Evolutionary conservation across 1,139 yeast genomes (phyloP), one percentile per base, ranked within the genome.

Genomic region (Magnusiomyces tetraspermus): DNA sequence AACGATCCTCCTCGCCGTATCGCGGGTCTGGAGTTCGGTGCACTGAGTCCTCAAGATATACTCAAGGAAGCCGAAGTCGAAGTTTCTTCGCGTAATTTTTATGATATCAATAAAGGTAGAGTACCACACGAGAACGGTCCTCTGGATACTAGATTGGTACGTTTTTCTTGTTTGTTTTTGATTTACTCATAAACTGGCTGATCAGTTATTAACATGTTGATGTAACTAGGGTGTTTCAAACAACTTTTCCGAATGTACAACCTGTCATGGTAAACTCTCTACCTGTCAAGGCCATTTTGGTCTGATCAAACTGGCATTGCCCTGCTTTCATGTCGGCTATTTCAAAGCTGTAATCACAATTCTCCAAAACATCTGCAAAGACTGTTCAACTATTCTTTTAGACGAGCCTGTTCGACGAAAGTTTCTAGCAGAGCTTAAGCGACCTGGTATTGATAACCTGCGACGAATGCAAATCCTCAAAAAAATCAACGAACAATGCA

Each of bases 271-370:
- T 8, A 83, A 83, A 61, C 73, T 94, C 62, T 96, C 96, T 0
- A 80, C 95, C 1, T 94, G 99, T 67, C 97, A 92, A 70, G 99
- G 99, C 52, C 99, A 94, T 71, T 94, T 94, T 67, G 99, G 99
- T 45, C 96, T 94, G 65, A 80, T 94, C 58, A 80, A 88, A 60
- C 76, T 94, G 52, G 96, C 97, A 0, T 74, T 94, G 50, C 99
- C 99, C 1, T 97, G 90, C 19, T 94, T 92, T 71, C 98, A 94
- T 66, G 95, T 92, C 46, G 99, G 99, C 4, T 94, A 89, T 67
- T 92, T 94, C 76, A 92, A 90, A 67, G 83, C 94, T 42, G 86
- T 88, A 41, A 86, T 94, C 59, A 85, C 83, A 63, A 90, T 94
- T 50, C 72, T 94, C 53, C 98, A 94, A 68, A 81, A 87, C 55